Evolutionary conservation across 2,329 filamentous ascomycete genomes (phyloP).

Genomic region (Clarireedia monteithiana): DNA sequence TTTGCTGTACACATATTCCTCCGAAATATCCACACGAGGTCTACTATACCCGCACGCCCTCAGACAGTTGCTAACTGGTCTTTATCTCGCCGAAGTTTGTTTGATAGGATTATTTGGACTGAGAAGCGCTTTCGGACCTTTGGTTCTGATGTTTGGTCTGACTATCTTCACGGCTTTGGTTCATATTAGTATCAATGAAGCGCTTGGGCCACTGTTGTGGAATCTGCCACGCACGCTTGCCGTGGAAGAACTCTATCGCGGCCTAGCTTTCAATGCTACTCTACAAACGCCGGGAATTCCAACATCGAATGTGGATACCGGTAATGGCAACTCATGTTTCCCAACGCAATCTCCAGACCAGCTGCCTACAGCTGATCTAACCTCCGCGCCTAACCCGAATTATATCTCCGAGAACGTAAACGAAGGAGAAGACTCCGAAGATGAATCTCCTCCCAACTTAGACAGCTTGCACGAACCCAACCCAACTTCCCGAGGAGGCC

Average conservation of each 20-base stretch:
- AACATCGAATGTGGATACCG: conserved; percentile 15
- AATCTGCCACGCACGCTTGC: conserved; percentile 27
- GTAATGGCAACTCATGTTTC: not conserved
- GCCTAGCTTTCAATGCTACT: conserved; percentile 25
- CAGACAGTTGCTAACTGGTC: conserved; percentile 54
- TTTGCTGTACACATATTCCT: conserved; percentile 54
- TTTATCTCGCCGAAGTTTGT: conserved; percentile 55
- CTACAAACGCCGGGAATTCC: conserved; percentile 12
- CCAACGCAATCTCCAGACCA: not conserved
- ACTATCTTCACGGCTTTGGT: conserved; percentile 47
- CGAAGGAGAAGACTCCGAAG: not conserved
- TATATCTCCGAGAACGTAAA: not conserved
- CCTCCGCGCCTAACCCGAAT: not conserved
- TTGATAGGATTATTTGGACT: conserved; percentile 57
- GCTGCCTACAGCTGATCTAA: not conserved
- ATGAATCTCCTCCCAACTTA: not conserved
- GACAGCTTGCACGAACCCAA: conserved; percentile 1
- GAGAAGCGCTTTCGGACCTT: conserved; percentile 41
- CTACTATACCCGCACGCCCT: conserved; percentile 55
- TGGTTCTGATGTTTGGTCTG: conserved; percentile 50
- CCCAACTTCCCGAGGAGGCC: not conserved
- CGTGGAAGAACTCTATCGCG: conserved; percentile 19
- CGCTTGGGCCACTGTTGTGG: conserved; percentile 23
- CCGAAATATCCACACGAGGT: conserved; percentile 56
- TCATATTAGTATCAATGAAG: conserved; percentile 35